A percentile compares a stretch with the other conserved stretches of the same genome.
Evolutionary conservation across 805 yeast genomes (phyloP).

Genomic region (Starmerella floris): DNA sequence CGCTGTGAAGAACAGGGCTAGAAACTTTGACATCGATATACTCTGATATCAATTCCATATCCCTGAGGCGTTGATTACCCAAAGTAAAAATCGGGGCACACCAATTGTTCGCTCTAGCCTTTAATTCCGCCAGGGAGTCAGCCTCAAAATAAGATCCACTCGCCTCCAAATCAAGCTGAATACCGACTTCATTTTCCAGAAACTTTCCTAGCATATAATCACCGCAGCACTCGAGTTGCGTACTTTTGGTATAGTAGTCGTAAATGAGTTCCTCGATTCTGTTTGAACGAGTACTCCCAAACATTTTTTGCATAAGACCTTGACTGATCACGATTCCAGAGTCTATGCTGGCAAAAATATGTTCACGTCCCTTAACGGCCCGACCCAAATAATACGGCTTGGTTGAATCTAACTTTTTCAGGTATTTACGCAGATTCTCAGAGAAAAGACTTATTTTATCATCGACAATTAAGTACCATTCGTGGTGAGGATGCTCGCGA

Average conservation of each 20-base stretch:
- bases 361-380: slow-evolving; percentile 11
- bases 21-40: slow-evolving; percentile 17
- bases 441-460: slow-evolving; percentile 16
- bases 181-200: slow-evolving; percentile 11
- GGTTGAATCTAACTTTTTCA: slow-evolving; percentile 12
- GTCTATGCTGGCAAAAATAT: slow-evolving; percentile 18
- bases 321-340: slow-evolving; percentile 20
- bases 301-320: slow-evolving; percentile 14
- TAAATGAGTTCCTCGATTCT: not conserved
- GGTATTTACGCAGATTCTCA: slow-evolving; percentile 10
- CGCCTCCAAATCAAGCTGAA: slow-evolving; percentile 10
- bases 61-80: slow-evolving; percentile 18
- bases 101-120: slow-evolving; percentile 20
- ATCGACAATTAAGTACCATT: slow-evolving; percentile 20
- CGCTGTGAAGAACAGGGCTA: slow-evolving; percentile 17
- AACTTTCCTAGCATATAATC: slow-evolving; percentile 22
- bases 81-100: slow-evolving; percentile 22
- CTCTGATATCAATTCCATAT: slow-evolving; percentile 20
- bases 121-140: slow-evolving; percentile 17
- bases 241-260: slow-evolving; percentile 13
- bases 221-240: slow-evolving; percentile 20
- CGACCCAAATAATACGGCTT: slow-evolving; percentile 17
- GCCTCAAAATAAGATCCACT: slow-evolving; percentile 23
- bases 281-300: slow-evolving; percentile 1
- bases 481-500: slow-evolving; percentile 14